These are phyloP conservation scores for Paraleonurus japonicus DNA, from an alignment of 257 asterid species.

Conservation along the genomic window DNA sequence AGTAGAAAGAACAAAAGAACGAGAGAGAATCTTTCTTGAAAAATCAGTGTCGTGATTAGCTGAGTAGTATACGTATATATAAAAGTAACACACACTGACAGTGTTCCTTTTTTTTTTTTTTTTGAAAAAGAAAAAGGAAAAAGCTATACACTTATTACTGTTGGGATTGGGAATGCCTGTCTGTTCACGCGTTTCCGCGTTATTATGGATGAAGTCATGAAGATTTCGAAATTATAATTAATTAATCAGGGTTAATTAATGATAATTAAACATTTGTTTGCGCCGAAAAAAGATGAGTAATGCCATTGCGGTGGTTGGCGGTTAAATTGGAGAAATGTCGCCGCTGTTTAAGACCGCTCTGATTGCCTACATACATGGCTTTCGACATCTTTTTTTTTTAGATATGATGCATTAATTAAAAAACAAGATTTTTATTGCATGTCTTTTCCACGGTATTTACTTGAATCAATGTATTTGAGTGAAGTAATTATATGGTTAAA, in stretches of 20 bases:
- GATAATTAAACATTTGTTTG: background rate
- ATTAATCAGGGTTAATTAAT: background rate
- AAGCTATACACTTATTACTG: background rate
- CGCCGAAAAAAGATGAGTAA: slow-evolving; percentile 2
- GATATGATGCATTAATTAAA: too few relatives aligned
- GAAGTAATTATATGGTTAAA: too few relatives aligned
- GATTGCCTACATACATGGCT: background rate
- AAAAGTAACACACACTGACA: slow-evolving; percentile 23
- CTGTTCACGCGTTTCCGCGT: slow-evolving; percentile 65
- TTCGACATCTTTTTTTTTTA: too few relatives aligned
- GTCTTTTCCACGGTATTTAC: too few relatives aligned
- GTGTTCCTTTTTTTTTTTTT: background rate
- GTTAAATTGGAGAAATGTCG: slow-evolving; percentile 35
- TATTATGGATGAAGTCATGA: slow-evolving; percentile 21
- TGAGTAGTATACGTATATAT: slow-evolving; percentile 8
- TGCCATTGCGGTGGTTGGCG: slow-evolving; percentile 30
- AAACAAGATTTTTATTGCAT: too few relatives aligned
- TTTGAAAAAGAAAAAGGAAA: background rate
- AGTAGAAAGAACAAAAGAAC: slow-evolving; percentile 41
- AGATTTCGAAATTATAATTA: background rate
- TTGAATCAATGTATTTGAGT: too few relatives aligned
- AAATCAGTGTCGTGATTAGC: slow-evolving; percentile 20
- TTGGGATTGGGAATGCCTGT: slow-evolving; percentile 4
- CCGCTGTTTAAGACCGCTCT: slow-evolving; percentile 27
- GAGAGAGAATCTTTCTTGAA: slow-evolving; percentile 28